Evolutionary conservation across 2,329 filamentous ascomycete genomes (phyloP).

Genomic region (Neofusicoccum sp.): DNA sequence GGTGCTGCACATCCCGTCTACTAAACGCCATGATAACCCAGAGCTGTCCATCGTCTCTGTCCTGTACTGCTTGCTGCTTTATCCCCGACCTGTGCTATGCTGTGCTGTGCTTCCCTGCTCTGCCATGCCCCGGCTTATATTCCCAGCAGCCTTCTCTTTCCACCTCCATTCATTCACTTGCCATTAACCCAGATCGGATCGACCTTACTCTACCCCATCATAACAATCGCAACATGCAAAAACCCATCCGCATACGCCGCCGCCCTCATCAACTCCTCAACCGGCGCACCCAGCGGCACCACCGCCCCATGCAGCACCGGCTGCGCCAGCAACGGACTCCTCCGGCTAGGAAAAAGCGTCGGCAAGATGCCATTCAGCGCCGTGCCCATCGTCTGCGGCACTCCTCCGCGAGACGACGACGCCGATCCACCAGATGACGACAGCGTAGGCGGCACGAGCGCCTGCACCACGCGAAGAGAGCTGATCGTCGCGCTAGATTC

Average conservation of each 20-base stretch:
- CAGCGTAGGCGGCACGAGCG: constrained; percentile 59
- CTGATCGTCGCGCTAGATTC: constrained; percentile 23
- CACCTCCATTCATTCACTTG: not conserved
- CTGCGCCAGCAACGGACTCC: constrained; percentile 79
- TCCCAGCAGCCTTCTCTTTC: too few species aligned
- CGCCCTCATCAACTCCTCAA: constrained; percentile 80
- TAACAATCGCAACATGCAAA: constrained; percentile 76
- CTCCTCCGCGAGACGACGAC: constrained; percentile 45
- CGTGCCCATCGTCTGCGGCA: constrained; percentile 66
- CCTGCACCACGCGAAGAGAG: constrained; percentile 62
- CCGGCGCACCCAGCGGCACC: constrained; percentile 73
- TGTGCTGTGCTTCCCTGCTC: too few species aligned
- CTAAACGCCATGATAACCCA: too few species aligned
- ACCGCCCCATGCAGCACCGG: constrained; percentile 82
- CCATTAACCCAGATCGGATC: not conserved
- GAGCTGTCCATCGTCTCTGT: too few species aligned
- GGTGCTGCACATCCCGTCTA: too few species aligned
- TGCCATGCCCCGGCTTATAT: too few species aligned
- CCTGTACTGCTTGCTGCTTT: too few species aligned
- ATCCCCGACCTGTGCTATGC: too few species aligned
- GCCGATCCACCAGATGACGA: not conserved
- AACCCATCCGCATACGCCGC: constrained; percentile 91
- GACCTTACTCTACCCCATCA: constrained; percentile 53
- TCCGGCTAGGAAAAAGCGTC: constrained; percentile 78
- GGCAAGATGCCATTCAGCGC: constrained; percentile 76